Conservation (phyloP, 1,284 basidiomycete genomes). For the Pseudozyma hubeiensis region DNA sequence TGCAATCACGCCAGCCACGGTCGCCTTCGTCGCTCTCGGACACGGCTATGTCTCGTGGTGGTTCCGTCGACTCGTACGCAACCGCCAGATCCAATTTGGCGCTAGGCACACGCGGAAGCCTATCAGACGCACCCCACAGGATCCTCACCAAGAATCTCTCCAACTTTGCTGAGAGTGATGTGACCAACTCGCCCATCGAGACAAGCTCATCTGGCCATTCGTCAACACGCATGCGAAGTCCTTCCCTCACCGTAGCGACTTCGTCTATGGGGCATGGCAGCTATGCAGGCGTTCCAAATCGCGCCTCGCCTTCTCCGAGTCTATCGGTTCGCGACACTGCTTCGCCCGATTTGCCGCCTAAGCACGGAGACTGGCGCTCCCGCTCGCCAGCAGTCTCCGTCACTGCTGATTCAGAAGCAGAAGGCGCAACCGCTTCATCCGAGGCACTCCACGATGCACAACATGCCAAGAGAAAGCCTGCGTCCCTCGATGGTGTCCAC, state of each 20-base stretch:
- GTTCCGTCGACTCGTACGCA: constrained; percentile 28
- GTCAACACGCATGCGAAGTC: constrained; percentile 31
- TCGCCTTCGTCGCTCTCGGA: constrained; percentile 22
- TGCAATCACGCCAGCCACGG: constrained; percentile 12
- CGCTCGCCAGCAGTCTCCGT: constrained; percentile 32
- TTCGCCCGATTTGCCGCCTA: constrained; percentile 32
- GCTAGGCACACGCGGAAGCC: constrained; percentile 13
- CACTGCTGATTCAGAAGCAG: constrained; percentile 22
- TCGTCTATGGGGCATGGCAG: constrained; percentile 27
- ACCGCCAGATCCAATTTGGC: constrained; percentile 17
- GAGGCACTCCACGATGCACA: neutral
- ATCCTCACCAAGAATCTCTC: constrained; percentile 18
- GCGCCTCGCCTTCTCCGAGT: constrained; percentile 20
- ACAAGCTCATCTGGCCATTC: constrained; percentile 50
- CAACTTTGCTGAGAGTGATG: constrained; percentile 12
- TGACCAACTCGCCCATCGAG: constrained; percentile 39
- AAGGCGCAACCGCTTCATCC: constrained; percentile 11
- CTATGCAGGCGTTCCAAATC: neutral
- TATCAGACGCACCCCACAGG: constrained; percentile 12
- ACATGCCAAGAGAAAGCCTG: constrained; percentile 7
- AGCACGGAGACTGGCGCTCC: constrained; percentile 28
- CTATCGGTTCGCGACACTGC: constrained; percentile 14
- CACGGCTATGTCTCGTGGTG: constrained; percentile 19
- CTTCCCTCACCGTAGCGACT: constrained; percentile 29
- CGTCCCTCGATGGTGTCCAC: constrained; percentile 26